Percentiles rank a stretch among this genome's conserved stretches.
These are phyloP conservation scores for Glycine soja DNA, from an alignment of 306 rosid species.

Conservation along the genomic window DNA sequence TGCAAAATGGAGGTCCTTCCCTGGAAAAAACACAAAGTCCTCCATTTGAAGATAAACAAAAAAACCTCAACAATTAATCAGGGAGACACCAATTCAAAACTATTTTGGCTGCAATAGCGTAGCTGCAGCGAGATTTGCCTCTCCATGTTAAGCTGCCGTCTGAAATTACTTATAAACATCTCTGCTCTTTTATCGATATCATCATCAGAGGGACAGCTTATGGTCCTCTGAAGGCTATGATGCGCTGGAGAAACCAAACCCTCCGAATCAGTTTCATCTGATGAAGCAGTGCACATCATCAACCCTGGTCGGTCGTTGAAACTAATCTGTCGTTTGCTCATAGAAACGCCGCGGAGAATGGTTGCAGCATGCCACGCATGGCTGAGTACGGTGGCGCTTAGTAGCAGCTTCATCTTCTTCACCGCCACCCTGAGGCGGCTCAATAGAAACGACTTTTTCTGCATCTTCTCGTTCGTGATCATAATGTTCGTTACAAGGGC, in stretches of 20 bases:
- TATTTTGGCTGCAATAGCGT: constrained; percentile 54
- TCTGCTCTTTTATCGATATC: constrained; percentile 79
- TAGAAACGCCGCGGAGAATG: constrained; percentile 51
- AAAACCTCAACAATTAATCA: neutral
- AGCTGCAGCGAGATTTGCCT: constrained; percentile 80
- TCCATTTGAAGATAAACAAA: constrained; percentile 15
- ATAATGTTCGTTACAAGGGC: constrained; percentile 1
- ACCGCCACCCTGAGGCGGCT: constrained; percentile 67
- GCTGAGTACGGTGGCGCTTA: constrained; percentile 57
- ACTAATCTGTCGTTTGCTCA: constrained; percentile 49
- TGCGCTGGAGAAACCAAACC: constrained; percentile 35
- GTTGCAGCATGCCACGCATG: constrained; percentile 62
- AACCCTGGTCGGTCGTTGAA: constrained; percentile 69
- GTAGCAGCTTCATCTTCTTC: constrained; percentile 59
- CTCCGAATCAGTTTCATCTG: constrained; percentile 45
- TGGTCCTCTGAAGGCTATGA: constrained; percentile 61
- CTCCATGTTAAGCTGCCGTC: constrained; percentile 74
- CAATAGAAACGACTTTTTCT: constrained; percentile 47
- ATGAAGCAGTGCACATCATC: constrained; percentile 10
- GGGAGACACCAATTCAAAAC: constrained; percentile 53
- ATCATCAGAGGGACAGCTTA: constrained; percentile 69
- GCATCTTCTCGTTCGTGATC: constrained; percentile 31
- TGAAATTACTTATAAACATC: constrained; percentile 72
- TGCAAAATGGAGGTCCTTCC: constrained; percentile 25
- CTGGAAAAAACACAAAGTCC: constrained; percentile 11